Base-by-base conservation (phyloP, 768 basidiomycete species). In the Termitomyces sp. region DNA sequence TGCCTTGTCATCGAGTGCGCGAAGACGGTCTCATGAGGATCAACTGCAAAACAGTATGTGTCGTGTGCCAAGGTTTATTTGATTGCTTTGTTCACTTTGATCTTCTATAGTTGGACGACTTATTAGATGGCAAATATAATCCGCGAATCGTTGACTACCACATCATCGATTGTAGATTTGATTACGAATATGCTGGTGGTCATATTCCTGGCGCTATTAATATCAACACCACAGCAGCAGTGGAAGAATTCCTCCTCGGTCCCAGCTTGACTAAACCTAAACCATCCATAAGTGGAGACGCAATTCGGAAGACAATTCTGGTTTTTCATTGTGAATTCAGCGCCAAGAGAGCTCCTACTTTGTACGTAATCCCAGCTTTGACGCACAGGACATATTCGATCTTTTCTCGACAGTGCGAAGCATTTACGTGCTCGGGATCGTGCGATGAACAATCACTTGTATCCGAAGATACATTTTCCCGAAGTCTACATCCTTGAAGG, bases 321-420 rank as follows among this genome's bases (percentile, higher is more conserved):
- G 81, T 99, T 47, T 98, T 99, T 79, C 97, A 99, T 68, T 99
- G 97, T 76, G 97, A 99, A 73, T 98, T 98, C 68, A 94, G 92
- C 62, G 88, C 83, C 18, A 97, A 97, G 73, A 81, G 97, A 44
- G 97, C 94, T 0, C 97, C 97, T 1, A 96, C 96, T 9, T 93
- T 96, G 95, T 95, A 70, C 74, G 85, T 80, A 32, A n/a, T 53
- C 18, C 44, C 44, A 24, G 11, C 45, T 57, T 7, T 33, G 36
- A 44, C 36, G 52, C 13, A 20, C 20, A 56, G 28, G 22, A 28
- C 55, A 45, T 50, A 35, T 46, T 47, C 52, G 33, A 46, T 22
- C 13, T 24, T 22, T 32, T 22, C 30, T 36, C 6, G 35, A 8
- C 62, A 98, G 94, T 67, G 97, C 97, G 24, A 97, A 96, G 72